phyloP scores from a whole-genome alignment of 345 rosid species.

The Heritiera littoralis region DNA sequence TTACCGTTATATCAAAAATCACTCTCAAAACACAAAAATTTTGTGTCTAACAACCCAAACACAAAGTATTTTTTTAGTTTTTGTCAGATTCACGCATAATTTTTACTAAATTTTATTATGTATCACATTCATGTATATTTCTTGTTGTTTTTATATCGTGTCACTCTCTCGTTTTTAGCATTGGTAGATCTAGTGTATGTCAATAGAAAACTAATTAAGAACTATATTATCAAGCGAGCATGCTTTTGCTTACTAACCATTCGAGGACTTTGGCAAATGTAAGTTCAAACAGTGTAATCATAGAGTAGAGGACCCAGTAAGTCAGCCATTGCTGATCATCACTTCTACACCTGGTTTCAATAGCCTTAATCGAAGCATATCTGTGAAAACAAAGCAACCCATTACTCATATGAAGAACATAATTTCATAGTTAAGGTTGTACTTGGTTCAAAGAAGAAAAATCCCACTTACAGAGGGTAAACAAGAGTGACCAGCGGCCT shows the following conservation, averaged over 20 bases:
- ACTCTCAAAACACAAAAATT: too few relatives aligned
- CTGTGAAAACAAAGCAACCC: constrained; percentile 31
- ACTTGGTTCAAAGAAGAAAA: not conserved
- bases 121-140: too few relatives aligned
- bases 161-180: too few relatives aligned
- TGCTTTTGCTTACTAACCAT: constrained; percentile 34
- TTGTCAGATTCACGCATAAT: too few relatives aligned
- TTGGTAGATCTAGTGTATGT: too few relatives aligned
- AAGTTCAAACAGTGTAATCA: constrained; percentile 75
- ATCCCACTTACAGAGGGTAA: constrained; percentile 74
- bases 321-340: constrained; percentile 89
- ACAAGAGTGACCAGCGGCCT: constrained; percentile 80
- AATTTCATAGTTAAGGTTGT: not conserved
- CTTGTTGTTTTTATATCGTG: too few relatives aligned
- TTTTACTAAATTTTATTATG: too few relatives aligned
- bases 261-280: constrained; percentile 62
- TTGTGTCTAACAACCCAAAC: too few relatives aligned
- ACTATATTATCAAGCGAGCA: not conserved
- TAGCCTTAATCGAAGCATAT: constrained; percentile 75
- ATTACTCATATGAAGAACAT: not conserved
- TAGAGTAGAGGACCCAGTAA: constrained; percentile 84
- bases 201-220: too few relatives aligned
- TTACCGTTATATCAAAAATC: too few relatives aligned
- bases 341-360: constrained; percentile 60
- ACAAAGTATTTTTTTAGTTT: too few relatives aligned